Percentiles rank a stretch among this genome's conserved stretches.
These are phyloP conservation scores for Cydonia oblonga DNA, from an alignment of 331 rosid species.

Conservation along the genomic window DNA sequence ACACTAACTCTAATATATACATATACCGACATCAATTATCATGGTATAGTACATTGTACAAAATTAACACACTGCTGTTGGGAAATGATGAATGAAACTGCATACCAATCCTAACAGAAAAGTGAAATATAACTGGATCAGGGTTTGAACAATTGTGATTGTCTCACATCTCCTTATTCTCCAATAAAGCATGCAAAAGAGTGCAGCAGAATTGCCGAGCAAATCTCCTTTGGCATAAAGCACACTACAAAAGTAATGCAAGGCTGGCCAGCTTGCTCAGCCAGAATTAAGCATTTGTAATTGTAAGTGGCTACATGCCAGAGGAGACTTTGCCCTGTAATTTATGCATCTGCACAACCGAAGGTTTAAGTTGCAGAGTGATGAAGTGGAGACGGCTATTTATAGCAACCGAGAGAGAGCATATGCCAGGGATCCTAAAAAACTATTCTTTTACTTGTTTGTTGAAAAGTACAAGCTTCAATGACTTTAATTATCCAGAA, in stretches of 20 bases:
- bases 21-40: neutral
- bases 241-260: constrained; percentile 7
- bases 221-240: constrained; percentile 38
- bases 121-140: no score
- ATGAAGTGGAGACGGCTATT: neutral
- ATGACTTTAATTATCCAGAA: neutral
- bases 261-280: neutral
- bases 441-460: neutral
- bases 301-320: constrained; percentile 18
- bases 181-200: neutral
- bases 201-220: constrained; percentile 30
- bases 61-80: neutral
- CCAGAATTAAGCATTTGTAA: neutral
- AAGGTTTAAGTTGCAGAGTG: neutral
- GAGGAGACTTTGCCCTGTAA: constrained; percentile 26
- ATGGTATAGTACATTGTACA: neutral
- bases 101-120: neutral
- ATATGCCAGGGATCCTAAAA: constrained; percentile 3
- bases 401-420: neutral
- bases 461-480: constrained; percentile 1
- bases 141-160: no score
- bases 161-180: no score
- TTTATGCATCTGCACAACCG: constrained; percentile 9
- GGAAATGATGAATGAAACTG: neutral
- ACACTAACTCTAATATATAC: neutral